These are phyloP conservation scores for Aspergillus haitiensis DNA, from an alignment of 495 filamentous ascomycete species.

Conservation along the genomic window DNA sequence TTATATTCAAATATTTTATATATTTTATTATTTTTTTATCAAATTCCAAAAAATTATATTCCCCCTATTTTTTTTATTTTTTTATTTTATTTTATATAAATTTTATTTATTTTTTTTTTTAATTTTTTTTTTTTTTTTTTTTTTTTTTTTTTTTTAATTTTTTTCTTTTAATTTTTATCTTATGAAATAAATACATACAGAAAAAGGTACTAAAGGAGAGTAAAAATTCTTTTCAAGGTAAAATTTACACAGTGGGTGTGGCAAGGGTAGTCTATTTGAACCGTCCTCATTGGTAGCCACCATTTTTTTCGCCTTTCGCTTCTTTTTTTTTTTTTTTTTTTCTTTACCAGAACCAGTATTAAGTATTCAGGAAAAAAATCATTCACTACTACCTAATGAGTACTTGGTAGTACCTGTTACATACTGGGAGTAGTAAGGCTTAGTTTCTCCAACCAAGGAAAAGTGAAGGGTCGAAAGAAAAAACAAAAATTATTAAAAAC, in stretches of 20 bases:
- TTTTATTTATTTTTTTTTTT: no score
- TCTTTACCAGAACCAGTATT: constrained; percentile 4
- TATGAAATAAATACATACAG: neutral
- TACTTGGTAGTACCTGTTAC: neutral
- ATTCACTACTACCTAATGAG: neutral
- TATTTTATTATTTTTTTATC: no score
- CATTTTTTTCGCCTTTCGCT: constrained; percentile 11
- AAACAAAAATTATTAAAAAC: neutral
- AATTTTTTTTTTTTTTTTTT: no score
- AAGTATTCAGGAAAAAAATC: constrained; percentile 17
- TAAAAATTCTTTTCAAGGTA: neutral
- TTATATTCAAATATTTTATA: no score
- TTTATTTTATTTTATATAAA: no score
- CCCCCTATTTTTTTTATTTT: no score
- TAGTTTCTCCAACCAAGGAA: neutral
- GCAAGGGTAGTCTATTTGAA: constrained; percentile 3
- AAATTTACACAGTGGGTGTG: neutral
- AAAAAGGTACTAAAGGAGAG: neutral
- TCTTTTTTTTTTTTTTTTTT: constrained; percentile 12
- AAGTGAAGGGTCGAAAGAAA: neutral
- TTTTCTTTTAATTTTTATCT: no score
- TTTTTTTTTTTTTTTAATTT: no score
- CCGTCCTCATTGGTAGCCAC: neutral
- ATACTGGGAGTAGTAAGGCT: neutral
- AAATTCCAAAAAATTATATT: no score